These are phyloP conservation scores for Ophiocytium majus DNA, from an alignment of 352 stramenopile species.

Conservation along the genomic window DNA sequence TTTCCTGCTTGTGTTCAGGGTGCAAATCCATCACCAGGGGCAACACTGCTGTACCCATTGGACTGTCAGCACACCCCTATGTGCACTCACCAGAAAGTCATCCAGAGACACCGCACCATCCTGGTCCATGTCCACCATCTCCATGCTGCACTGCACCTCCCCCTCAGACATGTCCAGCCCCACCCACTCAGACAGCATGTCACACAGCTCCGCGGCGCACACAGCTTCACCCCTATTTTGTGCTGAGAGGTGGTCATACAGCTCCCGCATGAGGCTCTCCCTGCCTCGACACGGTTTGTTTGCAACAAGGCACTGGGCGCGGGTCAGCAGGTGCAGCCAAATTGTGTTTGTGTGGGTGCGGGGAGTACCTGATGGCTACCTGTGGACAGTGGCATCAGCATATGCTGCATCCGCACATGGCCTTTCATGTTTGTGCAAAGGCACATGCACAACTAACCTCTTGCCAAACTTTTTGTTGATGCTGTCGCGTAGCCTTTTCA, in stretches of 20 bases:
- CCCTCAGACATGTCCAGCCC: conserved; percentile 46
- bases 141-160: conserved; percentile 31
- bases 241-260: conserved; percentile 49
- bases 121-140: conserved; percentile 50
- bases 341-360: no score
- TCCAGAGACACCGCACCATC: conserved; percentile 51
- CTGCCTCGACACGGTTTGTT: conserved; percentile 20
- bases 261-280: conserved; percentile 48
- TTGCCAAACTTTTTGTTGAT: conserved; percentile 55
- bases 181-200: conserved; percentile 49
- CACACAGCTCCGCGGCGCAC: conserved; percentile 30
- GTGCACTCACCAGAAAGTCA: conserved; percentile 49
- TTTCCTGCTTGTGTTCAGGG: no score
- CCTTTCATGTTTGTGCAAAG: conserved; percentile 7
- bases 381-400: no score
- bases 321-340: no score
- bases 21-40: no score
- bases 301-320: no score
- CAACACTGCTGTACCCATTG: no score
- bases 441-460: conserved; percentile 26
- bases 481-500: conserved; percentile 34
- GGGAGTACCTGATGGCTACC: no score
- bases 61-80: no score
- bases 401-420: no score
- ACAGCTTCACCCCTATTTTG: conserved; percentile 40